phyloP scores from a whole-genome alignment of 257 asterid genomes.

The Solanum raphanifolium region DNA sequence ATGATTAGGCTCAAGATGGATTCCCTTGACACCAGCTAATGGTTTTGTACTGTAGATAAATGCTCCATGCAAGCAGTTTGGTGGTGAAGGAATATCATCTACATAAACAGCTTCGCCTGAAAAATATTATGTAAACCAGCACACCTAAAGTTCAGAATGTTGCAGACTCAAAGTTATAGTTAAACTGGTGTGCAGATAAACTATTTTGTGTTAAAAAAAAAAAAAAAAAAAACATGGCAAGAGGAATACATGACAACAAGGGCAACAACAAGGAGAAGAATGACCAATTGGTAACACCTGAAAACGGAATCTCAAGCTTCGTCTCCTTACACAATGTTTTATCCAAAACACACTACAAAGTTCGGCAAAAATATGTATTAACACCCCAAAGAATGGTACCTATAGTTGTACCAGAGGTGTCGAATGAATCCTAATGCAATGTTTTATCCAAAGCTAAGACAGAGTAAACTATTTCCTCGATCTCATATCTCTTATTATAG shows the following conservation, averaged over 20 bases:
- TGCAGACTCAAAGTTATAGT: background rate
- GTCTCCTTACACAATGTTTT: no score
- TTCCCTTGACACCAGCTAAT: conserved; percentile 37
- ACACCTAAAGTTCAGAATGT: background rate
- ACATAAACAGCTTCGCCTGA: conserved; percentile 16
- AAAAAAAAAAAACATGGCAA: background rate
- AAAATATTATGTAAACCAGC: background rate
- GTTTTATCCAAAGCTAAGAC: no score
- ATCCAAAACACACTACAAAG: background rate
- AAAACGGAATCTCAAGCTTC: no score
- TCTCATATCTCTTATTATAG: background rate
- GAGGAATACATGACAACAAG: background rate
- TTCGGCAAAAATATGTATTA: background rate
- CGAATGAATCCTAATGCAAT: no score
- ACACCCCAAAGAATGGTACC: background rate
- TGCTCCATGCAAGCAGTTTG: conserved; percentile 52
- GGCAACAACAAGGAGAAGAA: background rate
- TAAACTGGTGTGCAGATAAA: background rate
- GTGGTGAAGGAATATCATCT: conserved; percentile 74
- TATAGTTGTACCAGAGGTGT: background rate
- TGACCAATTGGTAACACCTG: background rate
- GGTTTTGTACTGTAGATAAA: conserved; percentile 58
- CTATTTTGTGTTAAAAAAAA: background rate
- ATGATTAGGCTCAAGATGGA: conserved; percentile 21
- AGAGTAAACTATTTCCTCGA: no score